Evolutionary conservation across 257 asterid species (phyloP), one percentile per base, ranked within the genome.

Genomic region (Orobanche coerulescens): DNA sequence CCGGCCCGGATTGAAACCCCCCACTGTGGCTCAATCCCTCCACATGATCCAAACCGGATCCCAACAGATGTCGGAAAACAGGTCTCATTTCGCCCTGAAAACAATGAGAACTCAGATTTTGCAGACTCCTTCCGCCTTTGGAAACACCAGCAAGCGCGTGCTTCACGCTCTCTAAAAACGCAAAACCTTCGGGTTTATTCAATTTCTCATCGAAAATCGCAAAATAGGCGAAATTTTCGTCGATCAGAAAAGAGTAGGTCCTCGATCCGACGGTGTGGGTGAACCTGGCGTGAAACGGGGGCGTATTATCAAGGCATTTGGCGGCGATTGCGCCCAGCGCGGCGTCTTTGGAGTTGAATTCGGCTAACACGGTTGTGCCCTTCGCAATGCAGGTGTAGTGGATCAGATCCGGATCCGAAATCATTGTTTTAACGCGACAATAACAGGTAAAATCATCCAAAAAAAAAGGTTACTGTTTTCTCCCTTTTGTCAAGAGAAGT

Each of bases 71-170:
- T 24, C 79, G 94, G 61, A 88, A 88, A 62, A 88, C 90, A 1
- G 89, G 96, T 49, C 67, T 85, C 26, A 88, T 65, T 43, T 88
- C 92, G 0, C 96, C 94, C 65, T 85, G 94, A 58, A 77, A 81
- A 39, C 90, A 85, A 73, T 83, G 92, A 4, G 92, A 74, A 40
- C 60, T 52, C 74, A 79, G 37, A 0, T 49, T 62, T 59, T 57
- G 54, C 70, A 79, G 44, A 0, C 58, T 26, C n/a, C 63, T 60
- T 79, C 2, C 65, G 2, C 62, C 74, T 11, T 64, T 61, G 8
- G 24, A 67, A 25, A 79, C 71, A 47, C 56, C 71, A 15, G 19
- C 42, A 26, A 85, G 82, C 16, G 92, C 84, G 1, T 57, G 81
- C 56, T 54, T 76, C 8, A 83, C 79, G 55, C 83, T 58, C 51